Evolutionary conservation across 768 basidiomycete genomes (phyloP).

Genomic region (Tulasnella sp.): DNA sequence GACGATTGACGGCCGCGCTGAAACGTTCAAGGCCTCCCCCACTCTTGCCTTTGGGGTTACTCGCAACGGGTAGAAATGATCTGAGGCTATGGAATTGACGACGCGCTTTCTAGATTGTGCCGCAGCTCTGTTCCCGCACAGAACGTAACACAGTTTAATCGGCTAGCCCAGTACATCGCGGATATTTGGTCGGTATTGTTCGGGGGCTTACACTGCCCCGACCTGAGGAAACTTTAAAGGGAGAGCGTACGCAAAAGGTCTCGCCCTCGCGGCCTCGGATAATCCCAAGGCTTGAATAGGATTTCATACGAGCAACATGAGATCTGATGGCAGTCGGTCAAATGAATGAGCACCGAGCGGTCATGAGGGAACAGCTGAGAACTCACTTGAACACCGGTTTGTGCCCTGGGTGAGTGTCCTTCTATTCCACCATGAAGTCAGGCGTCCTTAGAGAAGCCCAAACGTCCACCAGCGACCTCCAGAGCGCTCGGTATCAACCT

Average conservation of each 20-base stretch:
- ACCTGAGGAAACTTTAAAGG: not conserved
- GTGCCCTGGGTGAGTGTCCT: not conserved
- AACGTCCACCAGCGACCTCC: constrained; percentile 23
- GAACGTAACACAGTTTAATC: not conserved
- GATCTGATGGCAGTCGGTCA: constrained; percentile 6
- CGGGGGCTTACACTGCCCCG: not conserved
- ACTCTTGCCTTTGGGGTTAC: not conserved
- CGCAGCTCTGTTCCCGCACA: not conserved
- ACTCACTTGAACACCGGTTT: not conserved
- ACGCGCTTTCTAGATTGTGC: not conserved
- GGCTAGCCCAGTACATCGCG: not conserved
- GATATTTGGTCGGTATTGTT: not conserved
- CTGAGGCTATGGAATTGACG: not conserved
- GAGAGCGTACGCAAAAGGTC: not conserved
- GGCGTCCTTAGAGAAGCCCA: constrained; percentile 4
- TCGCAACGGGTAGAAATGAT: not conserved
- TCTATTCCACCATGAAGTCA: not conserved
- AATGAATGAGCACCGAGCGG: not conserved
- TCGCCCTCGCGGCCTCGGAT: not conserved
- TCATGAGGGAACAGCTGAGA: not conserved
- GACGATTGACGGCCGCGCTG: not conserved
- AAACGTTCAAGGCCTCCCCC: constrained; percentile 8
- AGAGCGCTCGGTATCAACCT: not conserved
- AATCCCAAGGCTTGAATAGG: not conserved
- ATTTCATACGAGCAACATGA: not conserved